A percentile compares a stretch with the other conserved stretches of the same genome.
Conservation (phyloP, 208 protist species). For the Trypanosoma melophagium region DNA sequence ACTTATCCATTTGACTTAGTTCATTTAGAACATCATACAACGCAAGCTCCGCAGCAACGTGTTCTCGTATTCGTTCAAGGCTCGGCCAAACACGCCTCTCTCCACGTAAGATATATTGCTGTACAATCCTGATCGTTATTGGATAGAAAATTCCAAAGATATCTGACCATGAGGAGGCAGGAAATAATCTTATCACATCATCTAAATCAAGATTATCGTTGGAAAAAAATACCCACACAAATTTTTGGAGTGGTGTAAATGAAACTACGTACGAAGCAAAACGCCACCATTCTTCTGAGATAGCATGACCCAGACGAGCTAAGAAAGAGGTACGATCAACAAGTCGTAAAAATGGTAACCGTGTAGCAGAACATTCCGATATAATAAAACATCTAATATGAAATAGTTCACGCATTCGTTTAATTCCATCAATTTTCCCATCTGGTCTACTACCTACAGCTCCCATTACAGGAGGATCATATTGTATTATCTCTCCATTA, state of each 20-base stretch:
- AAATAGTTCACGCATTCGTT: constrained; percentile 56
- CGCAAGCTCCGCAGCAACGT: constrained; percentile 38
- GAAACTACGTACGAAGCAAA: constrained; percentile 15
- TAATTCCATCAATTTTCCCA: constrained; percentile 30
- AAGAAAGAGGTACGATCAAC: constrained; percentile 7
- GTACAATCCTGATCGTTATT: constrained; percentile 20
- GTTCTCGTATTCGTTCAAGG: constrained; percentile 42
- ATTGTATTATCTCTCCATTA: constrained; percentile 35
- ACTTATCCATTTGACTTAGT: constrained; percentile 9
- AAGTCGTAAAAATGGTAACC: constrained; percentile 23
- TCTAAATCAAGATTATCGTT: constrained; percentile 5
- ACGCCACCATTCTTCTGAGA: constrained; percentile 24
- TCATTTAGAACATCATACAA: constrained; percentile 34
- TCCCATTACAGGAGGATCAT: constrained; percentile 42
- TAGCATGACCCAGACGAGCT: constrained; percentile 13
- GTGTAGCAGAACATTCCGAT: constrained; percentile 38
- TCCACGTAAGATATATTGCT: constrained; percentile 25
- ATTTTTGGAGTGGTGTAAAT: constrained; percentile 18
- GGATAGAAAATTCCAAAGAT: constrained; percentile 21
- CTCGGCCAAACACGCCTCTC: constrained; percentile 48
- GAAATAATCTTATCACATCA: constrained; percentile 29
- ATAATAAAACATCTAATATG: constrained; percentile 60
- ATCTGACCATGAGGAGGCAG: constrained; percentile 18
- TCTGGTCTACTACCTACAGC: constrained; percentile 27
- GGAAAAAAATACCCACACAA: constrained; percentile 14